These are phyloP conservation scores for Acaromyces ingoldii DNA, from an alignment of 1,284 basidiomycete genomes.

Conservation along the genomic window DNA sequence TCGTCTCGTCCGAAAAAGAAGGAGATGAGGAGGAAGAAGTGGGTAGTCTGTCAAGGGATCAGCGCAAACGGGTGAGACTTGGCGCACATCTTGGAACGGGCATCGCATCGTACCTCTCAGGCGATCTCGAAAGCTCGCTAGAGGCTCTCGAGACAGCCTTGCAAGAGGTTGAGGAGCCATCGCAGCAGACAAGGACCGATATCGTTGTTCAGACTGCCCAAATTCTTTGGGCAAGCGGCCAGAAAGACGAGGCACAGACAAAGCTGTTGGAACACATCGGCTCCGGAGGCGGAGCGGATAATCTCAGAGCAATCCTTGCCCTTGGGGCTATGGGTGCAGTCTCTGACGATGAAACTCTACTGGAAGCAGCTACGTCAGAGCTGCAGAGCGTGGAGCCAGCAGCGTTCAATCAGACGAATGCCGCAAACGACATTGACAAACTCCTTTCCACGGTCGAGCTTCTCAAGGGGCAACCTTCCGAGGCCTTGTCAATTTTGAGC, in stretches of 20 bases:
- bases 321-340: too few relatives aligned
- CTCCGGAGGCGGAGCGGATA: too few relatives aligned
- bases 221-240: constrained; percentile 70
- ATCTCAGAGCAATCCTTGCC: too few relatives aligned
- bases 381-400: too few relatives aligned
- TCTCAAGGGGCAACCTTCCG: too few relatives aligned
- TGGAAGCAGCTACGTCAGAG: too few relatives aligned
- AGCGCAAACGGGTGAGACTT: constrained; percentile 4
- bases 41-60: background rate
- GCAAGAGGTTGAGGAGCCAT: background rate
- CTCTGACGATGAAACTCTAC: too few relatives aligned
- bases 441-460: too few relatives aligned
- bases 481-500: too few relatives aligned
- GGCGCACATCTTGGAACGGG: constrained; percentile 17
- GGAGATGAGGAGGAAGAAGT: constrained; percentile 42
- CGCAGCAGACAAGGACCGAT: constrained; percentile 46
- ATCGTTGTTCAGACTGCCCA: constrained; percentile 72
- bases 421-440: too few relatives aligned
- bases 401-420: too few relatives aligned
- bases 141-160: constrained; percentile 10
- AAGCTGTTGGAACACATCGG: constrained; percentile 73
- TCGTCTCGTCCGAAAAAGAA: constrained; percentile 64
- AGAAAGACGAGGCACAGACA: constrained; percentile 70
- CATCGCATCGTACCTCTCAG: constrained; percentile 11
- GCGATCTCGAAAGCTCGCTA: constrained; percentile 9